Percentiles rank a stretch among this genome's conserved stretches.
These are phyloP conservation scores for Aspergillus nomiae DNA, from an alignment of 2,329 filamentous ascomycete genomes.

Conservation along the genomic window DNA sequence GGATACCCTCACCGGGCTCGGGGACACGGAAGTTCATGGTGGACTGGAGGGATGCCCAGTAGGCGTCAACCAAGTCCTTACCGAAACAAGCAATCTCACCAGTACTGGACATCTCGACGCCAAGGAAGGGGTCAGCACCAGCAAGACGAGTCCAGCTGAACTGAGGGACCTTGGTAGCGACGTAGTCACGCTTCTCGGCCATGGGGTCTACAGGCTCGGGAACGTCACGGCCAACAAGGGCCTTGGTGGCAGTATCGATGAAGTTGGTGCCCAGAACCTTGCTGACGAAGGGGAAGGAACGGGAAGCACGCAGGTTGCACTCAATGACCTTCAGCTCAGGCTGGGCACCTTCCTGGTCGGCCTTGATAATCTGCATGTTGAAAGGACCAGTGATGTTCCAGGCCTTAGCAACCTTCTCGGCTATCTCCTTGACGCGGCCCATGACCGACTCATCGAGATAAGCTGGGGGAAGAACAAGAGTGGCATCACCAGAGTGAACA, in stretches of 20 bases:
- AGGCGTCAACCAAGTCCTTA: constrained; percentile 91
- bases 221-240: constrained; percentile 81
- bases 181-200: constrained; percentile 83
- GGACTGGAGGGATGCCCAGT: constrained; percentile 94
- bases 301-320: constrained; percentile 95
- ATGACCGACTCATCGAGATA: constrained; percentile 76
- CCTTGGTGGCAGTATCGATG: constrained; percentile 92
- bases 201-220: constrained; percentile 87
- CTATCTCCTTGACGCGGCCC: constrained; percentile 90
- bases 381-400: constrained; percentile 98
- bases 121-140: constrained; percentile 94
- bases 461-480: constrained; percentile 84
- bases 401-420: constrained; percentile 91
- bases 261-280: constrained; percentile 97
- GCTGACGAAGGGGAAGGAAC: constrained; percentile 97
- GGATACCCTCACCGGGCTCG: constrained; percentile 88
- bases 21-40: constrained; percentile 99
- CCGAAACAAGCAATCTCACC: constrained; percentile 99
- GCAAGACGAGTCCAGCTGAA: constrained; percentile 99
- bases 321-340: constrained; percentile 92
- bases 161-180: constrained; percentile 96
- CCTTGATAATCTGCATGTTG: constrained; percentile 99
- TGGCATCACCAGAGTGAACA: constrained; percentile 97
- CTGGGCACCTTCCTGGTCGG: constrained; percentile 71
- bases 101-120: constrained; percentile 95